phyloP scores from a whole-genome alignment of 257 asterid genomes.

The Rubia yunnanensis region DNA sequence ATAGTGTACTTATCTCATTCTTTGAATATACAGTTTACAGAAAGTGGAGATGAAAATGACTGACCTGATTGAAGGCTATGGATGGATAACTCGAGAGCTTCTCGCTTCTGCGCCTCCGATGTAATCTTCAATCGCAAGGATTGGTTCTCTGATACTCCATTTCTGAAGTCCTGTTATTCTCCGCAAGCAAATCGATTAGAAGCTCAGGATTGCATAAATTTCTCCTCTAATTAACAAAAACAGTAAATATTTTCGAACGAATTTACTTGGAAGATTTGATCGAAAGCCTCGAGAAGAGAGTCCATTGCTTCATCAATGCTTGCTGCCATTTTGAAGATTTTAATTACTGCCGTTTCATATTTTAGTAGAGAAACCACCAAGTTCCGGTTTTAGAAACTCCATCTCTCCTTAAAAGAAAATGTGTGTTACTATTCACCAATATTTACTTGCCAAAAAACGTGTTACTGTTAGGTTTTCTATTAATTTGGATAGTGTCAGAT shows the following conservation, averaged over 20 bases:
- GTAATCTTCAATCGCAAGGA: constrained; percentile 17
- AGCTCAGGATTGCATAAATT: neutral
- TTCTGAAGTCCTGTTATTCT: constrained; percentile 17
- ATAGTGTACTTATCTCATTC: neutral
- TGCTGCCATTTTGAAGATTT: constrained; percentile 18
- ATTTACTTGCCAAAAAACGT: too few relatives aligned
- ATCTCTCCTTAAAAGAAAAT: too few relatives aligned
- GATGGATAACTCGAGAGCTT: constrained; percentile 21
- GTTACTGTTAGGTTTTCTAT: too few relatives aligned
- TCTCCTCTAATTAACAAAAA: neutral
- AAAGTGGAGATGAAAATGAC: neutral
- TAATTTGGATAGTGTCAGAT: too few relatives aligned
- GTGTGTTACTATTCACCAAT: too few relatives aligned
- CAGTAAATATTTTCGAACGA: neutral
- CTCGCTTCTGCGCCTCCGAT: constrained; percentile 25
- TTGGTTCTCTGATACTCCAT: constrained; percentile 20
- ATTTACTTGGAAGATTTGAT: constrained; percentile 25
- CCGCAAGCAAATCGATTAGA: neutral
- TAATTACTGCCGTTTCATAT: too few relatives aligned
- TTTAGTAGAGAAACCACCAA: too few relatives aligned
- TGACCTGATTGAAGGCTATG: constrained; percentile 28
- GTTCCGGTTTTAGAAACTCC: too few relatives aligned
- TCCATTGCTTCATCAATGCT: constrained; percentile 20
- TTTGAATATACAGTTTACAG: neutral
- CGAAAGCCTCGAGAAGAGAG: constrained; percentile 24